Base-by-base conservation (phyloP, 768 basidiomycete species). In the Hygrophoropsis aurantiaca region DNA sequence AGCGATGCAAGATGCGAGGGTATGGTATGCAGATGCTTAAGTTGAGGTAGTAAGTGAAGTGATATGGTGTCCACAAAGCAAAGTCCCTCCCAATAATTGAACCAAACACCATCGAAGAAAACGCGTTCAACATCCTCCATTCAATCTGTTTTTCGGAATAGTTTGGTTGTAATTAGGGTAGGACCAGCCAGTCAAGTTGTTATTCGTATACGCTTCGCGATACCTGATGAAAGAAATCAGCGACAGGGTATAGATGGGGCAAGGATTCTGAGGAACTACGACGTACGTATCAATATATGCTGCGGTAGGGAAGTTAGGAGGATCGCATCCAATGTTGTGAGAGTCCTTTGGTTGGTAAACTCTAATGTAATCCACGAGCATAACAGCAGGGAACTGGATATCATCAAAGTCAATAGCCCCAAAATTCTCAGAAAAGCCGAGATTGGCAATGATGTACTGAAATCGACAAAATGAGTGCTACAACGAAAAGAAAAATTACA, bases 291-390 rank as follows among this genome's bases (percentile, higher is more conserved):
- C 59, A 56, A 94, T 95, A 62, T 95, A 95, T 0, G 75, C 66
- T 10, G 71, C 62, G 0, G 94, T 97, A 0, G 94, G 92, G 63
- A 77, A 84, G 11, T 79, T 75, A 9, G 65, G 56, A 4, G 92
- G 90, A 57, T 92, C 87, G 53, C 83, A 85, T 11, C 84, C 81
- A 32, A 81, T 67, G 51, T 82, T 82, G 53, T 71, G 65, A 9
- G 61, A 55, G 47, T 68, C 63, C 42, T 71, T 62, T 20, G 70
- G 68, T 55, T 86, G 85, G 56, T 85, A 87, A 11, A 95, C 87
- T 2, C 93, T 80, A 47, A 94, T 81, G 49, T 82, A 94, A 59
- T 95, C 93, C 41, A 94, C 69, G 45, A 70, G 70, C 86, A 94
- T 84, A 21, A 70, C 73, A 8, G 77, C 62, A 4, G 81, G 81